Evolutionary conservation across 2,329 filamentous ascomycete species (phyloP), one percentile per base, ranked within the genome.

Genomic region (Ophiostoma piceae): DNA sequence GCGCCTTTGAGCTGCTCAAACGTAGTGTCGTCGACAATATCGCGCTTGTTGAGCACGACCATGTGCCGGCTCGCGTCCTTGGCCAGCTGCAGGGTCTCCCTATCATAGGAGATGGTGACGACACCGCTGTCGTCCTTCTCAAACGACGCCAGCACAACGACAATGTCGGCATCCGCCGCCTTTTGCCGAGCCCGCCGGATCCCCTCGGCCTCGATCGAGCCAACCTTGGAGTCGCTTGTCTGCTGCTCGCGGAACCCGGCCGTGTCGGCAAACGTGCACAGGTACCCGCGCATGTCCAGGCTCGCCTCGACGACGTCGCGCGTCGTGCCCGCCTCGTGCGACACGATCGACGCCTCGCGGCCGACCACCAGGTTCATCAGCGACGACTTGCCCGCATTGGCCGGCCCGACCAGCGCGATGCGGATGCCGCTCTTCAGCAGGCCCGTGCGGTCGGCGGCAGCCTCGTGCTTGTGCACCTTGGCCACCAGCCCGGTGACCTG

Each of bases 381-480:
- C 16, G 93, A 97, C 78, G 94, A 97, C 79, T 99, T 99, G 16
- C 95, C 95, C 0, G 90, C 93, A 76, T 99, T 99, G 0, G 95
- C 95, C 7, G 94, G 92, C 0, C 95, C 95, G 0, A 99, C 82
- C 2, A 99, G 83, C 1, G 94, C 92, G 71, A 99, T 87, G 70
- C 87, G 88, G 74, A 99, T 96, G 1, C 95, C 95, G 74, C 87
- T 91, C 11, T 93, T 85, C 47, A 98, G 81, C 68, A 99, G 82
- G 79, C 97, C 94, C 9, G 91, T 93, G 67, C 91, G 87, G 68
- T 92, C 88, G 62, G 92, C 91, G 71, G 94, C 96, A 68, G 84
- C 80, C 73, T 92, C 87, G 79, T 97, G 92, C 12, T 19, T 66
- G 11, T 29, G 37, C 5, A 66, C n/a, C n/a, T 32, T 14, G n/a